These are phyloP conservation scores for Ceratocystis smalleyi DNA, from an alignment of 2,329 filamentous ascomycete species.

Conservation along the genomic window DNA sequence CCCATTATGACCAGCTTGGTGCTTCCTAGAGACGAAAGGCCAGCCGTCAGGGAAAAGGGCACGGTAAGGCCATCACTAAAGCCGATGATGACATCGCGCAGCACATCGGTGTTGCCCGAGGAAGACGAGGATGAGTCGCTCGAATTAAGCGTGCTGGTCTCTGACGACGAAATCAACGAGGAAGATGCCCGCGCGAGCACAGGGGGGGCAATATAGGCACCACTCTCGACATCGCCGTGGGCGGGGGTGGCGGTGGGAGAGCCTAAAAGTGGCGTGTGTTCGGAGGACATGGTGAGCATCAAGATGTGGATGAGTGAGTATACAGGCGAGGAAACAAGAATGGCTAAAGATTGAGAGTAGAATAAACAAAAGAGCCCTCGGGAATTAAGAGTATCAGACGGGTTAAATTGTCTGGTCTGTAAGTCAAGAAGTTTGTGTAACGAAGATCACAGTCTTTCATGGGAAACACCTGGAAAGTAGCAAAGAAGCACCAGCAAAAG, in stretches of 20 bases:
- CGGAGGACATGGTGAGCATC: not conserved
- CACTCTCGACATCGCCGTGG: constrained; percentile 8
- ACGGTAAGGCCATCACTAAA: constrained; percentile 67
- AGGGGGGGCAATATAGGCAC: not conserved
- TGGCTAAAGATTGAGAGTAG: not conserved
- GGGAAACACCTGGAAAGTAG: too few relatives aligned
- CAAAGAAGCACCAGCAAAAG: too few relatives aligned
- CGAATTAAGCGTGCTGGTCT: constrained; percentile 16
- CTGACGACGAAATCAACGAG: constrained; percentile 18
- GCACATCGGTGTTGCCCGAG: constrained; percentile 29
- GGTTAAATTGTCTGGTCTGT: too few relatives aligned
- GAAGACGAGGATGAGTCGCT: constrained; percentile 19
- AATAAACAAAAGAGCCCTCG: not conserved
- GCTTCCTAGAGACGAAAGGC: constrained; percentile 49
- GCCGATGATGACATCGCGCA: constrained; percentile 56
- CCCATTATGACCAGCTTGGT: constrained; percentile 54
- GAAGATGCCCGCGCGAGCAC: constrained; percentile 12
- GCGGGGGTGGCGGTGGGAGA: not conserved
- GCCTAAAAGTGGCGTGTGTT: constrained; percentile 10
- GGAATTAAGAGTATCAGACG: not conserved
- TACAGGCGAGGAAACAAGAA: not conserved
- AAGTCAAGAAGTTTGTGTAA: not conserved
- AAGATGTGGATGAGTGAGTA: not conserved
- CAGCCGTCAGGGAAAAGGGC: constrained; percentile 63
- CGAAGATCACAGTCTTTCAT: too few relatives aligned